A percentile compares a stretch with the other conserved stretches of the same genome.
Conservation (phyloP, 2,329 filamentous ascomycete genomes). For the Diplodia seriata region DNA sequence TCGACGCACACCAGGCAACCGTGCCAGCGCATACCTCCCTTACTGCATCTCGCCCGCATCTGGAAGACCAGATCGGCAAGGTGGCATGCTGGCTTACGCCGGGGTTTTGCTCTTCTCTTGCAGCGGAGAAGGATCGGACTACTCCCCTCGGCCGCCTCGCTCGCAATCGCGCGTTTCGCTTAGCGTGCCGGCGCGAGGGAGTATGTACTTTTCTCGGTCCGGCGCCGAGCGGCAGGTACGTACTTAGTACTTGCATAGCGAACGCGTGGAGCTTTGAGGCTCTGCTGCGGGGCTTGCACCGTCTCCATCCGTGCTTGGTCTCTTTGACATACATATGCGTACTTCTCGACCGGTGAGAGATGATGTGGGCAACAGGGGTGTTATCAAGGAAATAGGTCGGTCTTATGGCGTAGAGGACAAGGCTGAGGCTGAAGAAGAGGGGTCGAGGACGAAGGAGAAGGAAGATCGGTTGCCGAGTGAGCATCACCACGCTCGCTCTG, state of each 20-base stretch:
- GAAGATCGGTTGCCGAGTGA: not conserved
- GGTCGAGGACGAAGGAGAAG: not conserved
- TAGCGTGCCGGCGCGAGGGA: not conserved
- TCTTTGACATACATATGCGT: not conserved
- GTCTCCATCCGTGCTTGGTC: not conserved
- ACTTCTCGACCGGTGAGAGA: not conserved
- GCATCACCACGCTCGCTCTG: not conserved
- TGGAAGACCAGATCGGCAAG: too few relatives aligned
- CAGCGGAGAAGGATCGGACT: too few relatives aligned
- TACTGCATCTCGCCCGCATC: too few relatives aligned
- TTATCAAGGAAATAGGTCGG: not conserved
- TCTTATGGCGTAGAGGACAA: not conserved
- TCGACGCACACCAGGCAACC: too few relatives aligned
- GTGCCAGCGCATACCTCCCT: too few relatives aligned
- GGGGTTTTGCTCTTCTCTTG: too few relatives aligned
- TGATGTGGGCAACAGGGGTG: not conserved
- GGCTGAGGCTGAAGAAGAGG: constrained; percentile 12
- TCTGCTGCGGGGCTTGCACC: not conserved
- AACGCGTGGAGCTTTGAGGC: not conserved
- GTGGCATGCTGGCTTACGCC: too few relatives aligned
- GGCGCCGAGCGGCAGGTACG: not conserved
- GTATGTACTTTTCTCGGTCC: not conserved
- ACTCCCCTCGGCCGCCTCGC: not conserved
- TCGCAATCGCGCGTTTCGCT: not conserved
- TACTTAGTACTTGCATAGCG: not conserved